Conservation (phyloP, 768 basidiomycete genomes). For the Tylopilus felleus region DNA sequence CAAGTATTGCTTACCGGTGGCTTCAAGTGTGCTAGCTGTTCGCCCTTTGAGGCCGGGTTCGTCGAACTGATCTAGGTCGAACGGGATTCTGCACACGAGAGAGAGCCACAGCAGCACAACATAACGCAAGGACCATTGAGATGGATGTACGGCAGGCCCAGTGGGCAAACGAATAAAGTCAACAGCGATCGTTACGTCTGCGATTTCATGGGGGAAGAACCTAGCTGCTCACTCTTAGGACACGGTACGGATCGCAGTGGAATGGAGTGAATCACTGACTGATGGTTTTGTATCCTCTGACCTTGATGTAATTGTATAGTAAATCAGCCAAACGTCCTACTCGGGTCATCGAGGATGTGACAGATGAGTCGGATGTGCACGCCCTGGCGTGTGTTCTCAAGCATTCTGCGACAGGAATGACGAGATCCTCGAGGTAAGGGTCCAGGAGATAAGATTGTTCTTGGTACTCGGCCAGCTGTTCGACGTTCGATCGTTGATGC, state of each 20-base stretch:
- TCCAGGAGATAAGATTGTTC: conserved; percentile 93
- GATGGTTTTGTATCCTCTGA: conserved; percentile 87
- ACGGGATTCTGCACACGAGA: conserved; percentile 90
- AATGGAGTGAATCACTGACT: conserved; percentile 49
- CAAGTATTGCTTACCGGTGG: conserved; percentile 55
- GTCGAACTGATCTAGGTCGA: conserved; percentile 85
- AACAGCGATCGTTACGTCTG: conserved; percentile 74
- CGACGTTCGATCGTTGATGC: neutral
- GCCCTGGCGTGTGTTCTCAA: conserved; percentile 54
- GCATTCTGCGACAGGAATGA: conserved; percentile 66
- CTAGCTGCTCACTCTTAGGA: conserved; percentile 55
- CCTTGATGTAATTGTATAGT: conserved; percentile 81
- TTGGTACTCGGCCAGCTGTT: conserved; percentile 83
- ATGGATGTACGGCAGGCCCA: conserved; percentile 38
- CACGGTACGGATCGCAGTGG: neutral
- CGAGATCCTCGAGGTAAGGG: conserved; percentile 77
- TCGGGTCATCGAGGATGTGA: conserved; percentile 34
- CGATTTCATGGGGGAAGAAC: conserved; percentile 90
- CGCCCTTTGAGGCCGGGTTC: conserved; percentile 48
- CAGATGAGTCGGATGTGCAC: conserved; percentile 30
- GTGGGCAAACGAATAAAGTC: conserved; percentile 53
- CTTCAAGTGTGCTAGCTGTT: conserved; percentile 58
- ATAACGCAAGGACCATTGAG: conserved; percentile 81
- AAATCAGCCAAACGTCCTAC: conserved; percentile 55
- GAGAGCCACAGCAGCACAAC: conserved; percentile 90